Conservation (phyloP, 139 green algal genomes). For the Chlamydomonas sp. region DNA sequence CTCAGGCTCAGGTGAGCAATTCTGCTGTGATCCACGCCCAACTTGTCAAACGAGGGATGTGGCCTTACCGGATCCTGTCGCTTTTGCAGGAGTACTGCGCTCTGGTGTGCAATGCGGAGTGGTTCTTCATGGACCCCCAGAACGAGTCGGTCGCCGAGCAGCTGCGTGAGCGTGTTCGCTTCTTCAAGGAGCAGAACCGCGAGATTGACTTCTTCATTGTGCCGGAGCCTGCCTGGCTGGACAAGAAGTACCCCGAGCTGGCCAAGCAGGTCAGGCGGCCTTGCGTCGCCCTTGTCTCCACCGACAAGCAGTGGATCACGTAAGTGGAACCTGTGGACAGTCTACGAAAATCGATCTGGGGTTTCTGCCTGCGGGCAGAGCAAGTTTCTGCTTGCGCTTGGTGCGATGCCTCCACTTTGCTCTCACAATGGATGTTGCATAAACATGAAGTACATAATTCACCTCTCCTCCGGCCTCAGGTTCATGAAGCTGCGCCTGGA, state of each 20-base stretch:
- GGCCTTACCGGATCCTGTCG: background rate
- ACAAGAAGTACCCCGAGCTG: slow-evolving; percentile 76
- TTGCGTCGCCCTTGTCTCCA: slow-evolving; percentile 86
- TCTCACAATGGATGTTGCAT: background rate
- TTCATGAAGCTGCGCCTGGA: slow-evolving; percentile 96
- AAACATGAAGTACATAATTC: background rate
- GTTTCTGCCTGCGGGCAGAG: background rate
- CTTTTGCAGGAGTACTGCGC: slow-evolving; percentile 76
- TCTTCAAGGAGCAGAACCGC: slow-evolving; percentile 68
- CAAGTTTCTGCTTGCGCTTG: too few relatives aligned
- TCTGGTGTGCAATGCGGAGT: slow-evolving; percentile 84
- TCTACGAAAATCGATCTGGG: background rate
- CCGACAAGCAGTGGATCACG: slow-evolving; percentile 89
- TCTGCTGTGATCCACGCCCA: background rate
- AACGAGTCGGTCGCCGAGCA: slow-evolving; percentile 93
- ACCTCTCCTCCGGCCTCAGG: slow-evolving; percentile 47
- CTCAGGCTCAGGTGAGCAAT: slow-evolving; percentile 29
- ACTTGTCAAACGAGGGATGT: too few relatives aligned
- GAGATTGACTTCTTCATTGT: slow-evolving; percentile 84
- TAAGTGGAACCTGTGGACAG: slow-evolving; percentile 50
- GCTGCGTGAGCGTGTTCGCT: slow-evolving; percentile 83
- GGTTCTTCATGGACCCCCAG: slow-evolving; percentile 90
- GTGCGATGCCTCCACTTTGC: background rate
- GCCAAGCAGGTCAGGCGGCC: slow-evolving; percentile 82
- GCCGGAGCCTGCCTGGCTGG: slow-evolving; percentile 86